Base-by-base conservation (phyloP, 805 yeast genomes). In the Saccharomycodes ludwigii region DNA sequence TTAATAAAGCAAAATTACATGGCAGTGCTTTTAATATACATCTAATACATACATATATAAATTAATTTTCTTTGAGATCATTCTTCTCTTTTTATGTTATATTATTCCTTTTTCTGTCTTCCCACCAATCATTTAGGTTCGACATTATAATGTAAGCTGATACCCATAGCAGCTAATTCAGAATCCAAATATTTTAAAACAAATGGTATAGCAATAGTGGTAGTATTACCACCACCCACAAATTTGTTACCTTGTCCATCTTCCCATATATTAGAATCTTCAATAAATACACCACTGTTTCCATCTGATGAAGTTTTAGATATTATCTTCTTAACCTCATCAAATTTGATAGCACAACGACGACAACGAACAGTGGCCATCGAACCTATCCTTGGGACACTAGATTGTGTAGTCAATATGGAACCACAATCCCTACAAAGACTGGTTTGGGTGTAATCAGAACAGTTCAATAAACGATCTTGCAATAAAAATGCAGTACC, bases 151-250 rank as follows among this genome's bases (percentile, higher is more conserved):
- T 78, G 75, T 78, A 91, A 68, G 58, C 81, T 76, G 44, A 91
- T 85, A 61, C 97, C 97, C 98, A 91, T 91, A 11, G 98, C 97
- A 12, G 94, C 74, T 44, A 91, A 68, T 58, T 91, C 98, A 21
- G 94, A 82, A 50, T 91, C 97, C 53, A 91, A 66, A 54, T 88
- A 91, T 54, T 86, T 81, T 68, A 91, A 71, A 21, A 91, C 98
- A 54, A 86, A 91, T 35, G 98, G 98, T 54, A 91, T 79, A 27
- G 95, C 95, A 42, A 91, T 91, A 1, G 94, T 80, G 3, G 96
- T 79, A n/a, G 95, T 84, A 39, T 91, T 70, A 38, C 72, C 76
- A 50, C 98, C 98, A 33, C 98, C 98, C 35, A 74, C 75, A 53
- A 79, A 88, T 52, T 78, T 76, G 51, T 73, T 78, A 32, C 98